Evolutionary conservation across 768 basidiomycete species (phyloP), one percentile per base, ranked within the genome.

Genomic region (Tylopilus subfusipes): DNA sequence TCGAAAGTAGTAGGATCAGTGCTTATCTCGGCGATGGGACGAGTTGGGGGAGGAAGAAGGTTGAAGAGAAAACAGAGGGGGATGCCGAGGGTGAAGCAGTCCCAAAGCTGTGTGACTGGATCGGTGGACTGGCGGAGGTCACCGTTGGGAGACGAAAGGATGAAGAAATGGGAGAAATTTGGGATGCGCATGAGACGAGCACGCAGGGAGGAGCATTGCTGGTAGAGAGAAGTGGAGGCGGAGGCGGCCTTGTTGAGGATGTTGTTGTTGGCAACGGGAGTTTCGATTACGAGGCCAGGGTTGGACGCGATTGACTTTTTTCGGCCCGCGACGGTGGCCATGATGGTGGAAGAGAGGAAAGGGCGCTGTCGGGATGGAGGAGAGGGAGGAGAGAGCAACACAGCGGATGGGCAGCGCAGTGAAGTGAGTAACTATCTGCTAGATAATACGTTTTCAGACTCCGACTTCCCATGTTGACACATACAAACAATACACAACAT

Each of bases 61-160:
- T 99, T 96, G 79, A 92, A 96, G 63, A 99, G 85, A 76, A 90
- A 97, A 75, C 93, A 96, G 62, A 98, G 88, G 42, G 94, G 87
- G 45, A 92, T 85, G 54, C 97, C 97, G 33, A 93, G 82, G 39
- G 93, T 86, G 74, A 99, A 90, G 68, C 90, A 85, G 67, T 93
- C 90, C 87, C 95, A 96, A 47, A 98, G 84, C 70, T 93, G 91
- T 44, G 88, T 86, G 64, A 99, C 96, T 34, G 93, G 92, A 75
- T 98, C 94, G 40, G 87, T 88, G 31, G 88, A 90, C 70, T 84
- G 84, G 53, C 90, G 81, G 31, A 77, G 72, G 39, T 85, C 78
- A 58, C 83, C 83, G 36, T 76, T 67, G 19, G 78, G 65, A 9
- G 82, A 74, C 9, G 85, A 80, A 55, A 86, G 76, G 38, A 78